Base-by-base conservation (phyloP, 331 rosid species). In the Pyrus hybrid region DNA sequence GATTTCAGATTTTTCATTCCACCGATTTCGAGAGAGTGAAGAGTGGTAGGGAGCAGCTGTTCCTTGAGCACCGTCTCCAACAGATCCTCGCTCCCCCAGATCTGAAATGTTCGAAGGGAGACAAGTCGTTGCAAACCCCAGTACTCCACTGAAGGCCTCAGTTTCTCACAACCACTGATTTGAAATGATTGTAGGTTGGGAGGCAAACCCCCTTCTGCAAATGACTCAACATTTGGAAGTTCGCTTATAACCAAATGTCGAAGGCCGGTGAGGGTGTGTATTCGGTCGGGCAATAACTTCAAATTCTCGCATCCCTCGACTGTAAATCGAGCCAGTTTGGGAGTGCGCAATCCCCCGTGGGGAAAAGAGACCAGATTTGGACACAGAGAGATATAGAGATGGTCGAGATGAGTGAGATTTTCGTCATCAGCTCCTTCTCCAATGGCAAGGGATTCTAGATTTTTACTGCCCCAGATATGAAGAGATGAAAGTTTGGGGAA, bases 61-160 rank as follows among this genome's bases (percentile, higher is more conserved):
- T 73, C 79, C 25, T 64, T 47, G 2, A 71, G 79, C 11, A 75
- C 64, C 29, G 66, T n/a, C 41, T 76, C 72, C 67, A 53, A 45
- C 54, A 53, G 2, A 21, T n/a, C 2, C 3, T 10, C 32, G 5
- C 16, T 49, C 1, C 14, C 2, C 28, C 28, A 3, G 28, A 13
- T 61, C 22, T 4, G 8, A 12, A 49, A 49, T 26, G 8, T 12
- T 14, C 8, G n/a, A 14, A 49, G 54, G 54, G 54, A 49, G 18
- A 49, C 54, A 14, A 49, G 13, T 41, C 47, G 4, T 41, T 41
- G 9, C 47, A 41, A 41, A 41, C 47, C 47, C 47, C 47, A 43
- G 28, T 26, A 26, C 49, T 13, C 54, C 54, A 47, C 54, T 14
- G 54, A 47, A 47, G 54, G 54, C 54, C 54, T 47, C 58, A 53